These are phyloP conservation scores for Hypoxylon lienhwacheense DNA, from an alignment of 495 filamentous ascomycete species.

Conservation along the genomic window DNA sequence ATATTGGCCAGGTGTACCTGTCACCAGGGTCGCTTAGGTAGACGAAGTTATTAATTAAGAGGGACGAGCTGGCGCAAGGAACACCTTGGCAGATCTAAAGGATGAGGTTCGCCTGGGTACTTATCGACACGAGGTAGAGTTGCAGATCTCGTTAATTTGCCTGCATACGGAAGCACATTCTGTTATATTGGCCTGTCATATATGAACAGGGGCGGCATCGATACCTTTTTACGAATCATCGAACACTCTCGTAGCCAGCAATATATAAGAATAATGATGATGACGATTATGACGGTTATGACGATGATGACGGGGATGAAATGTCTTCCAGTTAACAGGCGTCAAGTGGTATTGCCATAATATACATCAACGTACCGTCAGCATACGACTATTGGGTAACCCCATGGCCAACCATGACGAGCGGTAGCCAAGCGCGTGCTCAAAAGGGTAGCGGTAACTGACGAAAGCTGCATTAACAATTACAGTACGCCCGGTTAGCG, in stretches of 20 bases:
- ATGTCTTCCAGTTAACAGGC: too few species aligned
- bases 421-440: slow-evolving; percentile 19
- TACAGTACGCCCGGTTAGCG: slow-evolving; percentile 23
- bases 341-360: slow-evolving; percentile 1
- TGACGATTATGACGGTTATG: slow-evolving; percentile 4
- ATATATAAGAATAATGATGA: slow-evolving; percentile 2
- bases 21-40: background rate
- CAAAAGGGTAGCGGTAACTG: slow-evolving; percentile 20
- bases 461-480: slow-evolving; percentile 20
- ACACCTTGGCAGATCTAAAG: slow-evolving; percentile 22
- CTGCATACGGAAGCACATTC: background rate
- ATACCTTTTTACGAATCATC: slow-evolving; percentile 2
- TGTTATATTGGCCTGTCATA: background rate
- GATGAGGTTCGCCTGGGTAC: slow-evolving; percentile 2
- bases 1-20: background rate
- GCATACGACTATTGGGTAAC: slow-evolving; percentile 2
- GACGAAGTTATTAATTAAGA: slow-evolving; percentile 10
- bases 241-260: slow-evolving; percentile 1
- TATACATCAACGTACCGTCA: slow-evolving; percentile 25
- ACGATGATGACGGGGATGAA: too few species aligned
- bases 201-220: background rate
- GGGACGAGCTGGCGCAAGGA: slow-evolving; percentile 3
- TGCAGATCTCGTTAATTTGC: slow-evolving; percentile 23
- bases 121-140: slow-evolving; percentile 33
- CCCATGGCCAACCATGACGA: slow-evolving; percentile 14